phyloP scores from a whole-genome alignment of 2,329 filamentous ascomycete genomes.

The Xylariaceae sp. region DNA sequence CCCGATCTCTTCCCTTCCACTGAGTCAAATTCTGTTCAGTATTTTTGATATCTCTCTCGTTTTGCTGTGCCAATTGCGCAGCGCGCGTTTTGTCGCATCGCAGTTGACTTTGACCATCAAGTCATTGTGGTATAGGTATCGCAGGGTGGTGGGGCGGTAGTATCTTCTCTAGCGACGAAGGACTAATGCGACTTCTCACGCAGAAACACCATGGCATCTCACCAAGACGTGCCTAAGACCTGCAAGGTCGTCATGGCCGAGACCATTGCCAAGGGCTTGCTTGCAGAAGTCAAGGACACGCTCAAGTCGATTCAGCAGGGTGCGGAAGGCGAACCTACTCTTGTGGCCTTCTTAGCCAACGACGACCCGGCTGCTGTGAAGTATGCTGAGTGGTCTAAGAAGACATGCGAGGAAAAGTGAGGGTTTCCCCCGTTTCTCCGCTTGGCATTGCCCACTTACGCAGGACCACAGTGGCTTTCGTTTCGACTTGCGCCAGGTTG shows the following conservation, averaged over 20 bases:
- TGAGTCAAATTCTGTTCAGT: not conserved
- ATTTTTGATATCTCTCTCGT: not conserved
- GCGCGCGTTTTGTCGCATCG: constrained; percentile 1
- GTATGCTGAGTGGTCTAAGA: constrained; percentile 96
- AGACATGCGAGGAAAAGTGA: constrained; percentile 95
- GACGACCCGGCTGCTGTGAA: constrained; percentile 83
- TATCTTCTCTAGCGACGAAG: not conserved
- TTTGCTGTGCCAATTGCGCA: constrained; percentile 2
- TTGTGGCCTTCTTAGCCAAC: constrained; percentile 91
- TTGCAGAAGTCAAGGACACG: constrained; percentile 72
- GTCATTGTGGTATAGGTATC: constrained; percentile 18
- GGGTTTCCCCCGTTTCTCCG: constrained; percentile 31
- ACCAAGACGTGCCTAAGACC: constrained; percentile 51
- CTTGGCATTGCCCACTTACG: constrained; percentile 18
- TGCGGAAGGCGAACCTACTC: constrained; percentile 57
- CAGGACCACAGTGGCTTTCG: constrained; percentile 66
- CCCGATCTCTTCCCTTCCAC: not conserved
- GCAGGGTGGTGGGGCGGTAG: constrained; percentile 23
- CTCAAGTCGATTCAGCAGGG: constrained; percentile 64
- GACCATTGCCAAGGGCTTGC: constrained; percentile 76
- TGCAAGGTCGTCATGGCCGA: constrained; percentile 94
- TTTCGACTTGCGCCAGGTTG: constrained; percentile 78
- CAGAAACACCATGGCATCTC: constrained; percentile 37
- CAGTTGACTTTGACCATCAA: constrained; percentile 4
- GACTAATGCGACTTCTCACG: constrained; percentile 8